Conservation (phyloP, 768 basidiomycete species). For the Fomitopsis pulvina region DNA sequence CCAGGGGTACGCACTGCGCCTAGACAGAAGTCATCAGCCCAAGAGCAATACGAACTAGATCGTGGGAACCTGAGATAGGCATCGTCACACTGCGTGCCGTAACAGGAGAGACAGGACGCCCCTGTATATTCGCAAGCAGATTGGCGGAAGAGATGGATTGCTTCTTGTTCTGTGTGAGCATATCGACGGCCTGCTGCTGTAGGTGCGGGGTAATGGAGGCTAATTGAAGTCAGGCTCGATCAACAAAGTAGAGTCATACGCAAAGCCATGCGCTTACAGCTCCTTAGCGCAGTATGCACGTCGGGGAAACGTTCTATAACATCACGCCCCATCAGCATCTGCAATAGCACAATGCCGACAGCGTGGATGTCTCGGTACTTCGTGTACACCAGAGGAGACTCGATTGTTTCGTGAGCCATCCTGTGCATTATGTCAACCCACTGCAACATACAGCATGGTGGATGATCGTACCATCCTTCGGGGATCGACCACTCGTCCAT, state of each 20-base stretch:
- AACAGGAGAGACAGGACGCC: conserved; percentile 14
- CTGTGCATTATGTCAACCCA: conserved; percentile 27
- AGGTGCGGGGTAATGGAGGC: conserved; percentile 48
- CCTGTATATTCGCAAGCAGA: conserved; percentile 52
- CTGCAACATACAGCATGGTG: conserved; percentile 5
- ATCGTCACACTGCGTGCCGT: conserved; percentile 19
- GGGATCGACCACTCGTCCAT: conserved; percentile 27
- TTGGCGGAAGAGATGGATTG: conserved; percentile 48
- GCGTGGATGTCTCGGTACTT: conserved; percentile 77
- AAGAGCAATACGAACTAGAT: background rate
- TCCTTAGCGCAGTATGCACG: conserved; percentile 49
- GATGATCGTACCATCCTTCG: conserved; percentile 42
- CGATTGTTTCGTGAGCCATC: conserved; percentile 73
- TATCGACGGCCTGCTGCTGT: conserved; percentile 45
- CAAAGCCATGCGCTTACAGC: conserved; percentile 35
- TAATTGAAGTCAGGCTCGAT: conserved; percentile 19
- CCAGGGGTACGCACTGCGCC: conserved; percentile 21
- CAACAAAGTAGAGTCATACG: background rate
- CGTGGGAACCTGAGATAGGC: conserved; percentile 20
- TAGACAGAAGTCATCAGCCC: background rate
- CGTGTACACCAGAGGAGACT: conserved; percentile 75
- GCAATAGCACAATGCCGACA: conserved; percentile 70
- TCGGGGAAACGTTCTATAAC: conserved; percentile 48
- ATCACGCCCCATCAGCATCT: conserved; percentile 81
- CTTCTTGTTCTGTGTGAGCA: conserved; percentile 56